These are phyloP conservation scores for Mortierella sp. DNA, from an alignment of 371 early-diverging fungal species.

Conservation along the genomic window DNA sequence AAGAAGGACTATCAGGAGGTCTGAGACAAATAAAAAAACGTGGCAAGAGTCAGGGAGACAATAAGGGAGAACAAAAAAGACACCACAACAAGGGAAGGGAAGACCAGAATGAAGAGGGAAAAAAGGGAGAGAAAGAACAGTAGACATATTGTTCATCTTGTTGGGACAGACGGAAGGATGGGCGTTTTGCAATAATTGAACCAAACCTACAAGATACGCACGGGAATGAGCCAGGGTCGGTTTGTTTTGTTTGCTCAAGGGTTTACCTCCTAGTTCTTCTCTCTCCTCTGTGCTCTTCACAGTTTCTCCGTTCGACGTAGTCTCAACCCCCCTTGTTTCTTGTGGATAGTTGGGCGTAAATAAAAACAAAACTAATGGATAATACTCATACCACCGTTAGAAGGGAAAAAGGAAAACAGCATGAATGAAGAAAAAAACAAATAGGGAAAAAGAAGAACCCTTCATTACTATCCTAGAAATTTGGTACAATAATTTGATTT, in stretches of 20 bases:
- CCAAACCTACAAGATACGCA: no score
- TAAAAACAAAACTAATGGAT: background rate
- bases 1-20: background rate
- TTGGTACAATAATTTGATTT: background rate
- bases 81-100: background rate
- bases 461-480: background rate
- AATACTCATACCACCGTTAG: background rate
- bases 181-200: background rate
- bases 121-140: background rate
- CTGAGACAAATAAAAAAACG: constrained; percentile 2
- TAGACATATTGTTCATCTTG: background rate
- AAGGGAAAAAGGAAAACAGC: background rate
- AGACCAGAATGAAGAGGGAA: background rate
- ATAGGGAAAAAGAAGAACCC: constrained; percentile 4
- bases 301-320: no score
- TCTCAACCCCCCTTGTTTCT: background rate
- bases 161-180: background rate
- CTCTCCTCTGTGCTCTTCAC: background rate
- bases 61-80: background rate
- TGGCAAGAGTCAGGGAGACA: background rate
- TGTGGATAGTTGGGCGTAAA: background rate
- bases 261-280: background rate
- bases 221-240: background rate
- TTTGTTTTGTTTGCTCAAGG: background rate
- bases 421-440: background rate